Conservation (phyloP, 1,139 yeast genomes). For the Magnusiomyces fungicola region DNA sequence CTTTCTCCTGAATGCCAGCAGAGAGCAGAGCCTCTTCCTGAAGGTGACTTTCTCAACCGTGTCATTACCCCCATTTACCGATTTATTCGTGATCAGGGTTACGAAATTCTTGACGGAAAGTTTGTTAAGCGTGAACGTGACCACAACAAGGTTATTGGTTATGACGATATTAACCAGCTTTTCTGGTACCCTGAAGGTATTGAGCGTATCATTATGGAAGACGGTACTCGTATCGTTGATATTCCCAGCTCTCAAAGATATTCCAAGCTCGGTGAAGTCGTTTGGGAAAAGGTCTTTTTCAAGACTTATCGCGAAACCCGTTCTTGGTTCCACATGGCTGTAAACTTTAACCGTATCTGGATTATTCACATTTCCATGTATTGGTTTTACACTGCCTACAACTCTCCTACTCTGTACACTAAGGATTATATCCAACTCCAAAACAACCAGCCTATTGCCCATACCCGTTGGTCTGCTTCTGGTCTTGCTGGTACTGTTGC, state of each 20-base stretch:
- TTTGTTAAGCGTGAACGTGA: slow-evolving; percentile 96
- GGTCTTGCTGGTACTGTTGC: slow-evolving; percentile 94
- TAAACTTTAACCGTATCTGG: slow-evolving; percentile 98
- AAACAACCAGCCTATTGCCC: slow-evolving; percentile 78
- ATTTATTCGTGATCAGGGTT: slow-evolving; percentile 89
- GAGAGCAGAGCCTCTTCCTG: slow-evolving; percentile 68
- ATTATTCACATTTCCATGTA: slow-evolving; percentile 79
- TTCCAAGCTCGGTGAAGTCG: slow-evolving; percentile 83
- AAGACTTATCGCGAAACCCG: slow-evolving; percentile 95
- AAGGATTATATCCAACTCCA: slow-evolving; percentile 73
- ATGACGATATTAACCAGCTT: slow-evolving; percentile 96
- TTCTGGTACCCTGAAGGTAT: slow-evolving; percentile 99
- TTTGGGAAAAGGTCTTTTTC: slow-evolving; percentile 88
- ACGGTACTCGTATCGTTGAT: slow-evolving; percentile 86
- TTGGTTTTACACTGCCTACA: slow-evolving; percentile 94
- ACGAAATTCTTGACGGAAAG: slow-evolving; percentile 90
- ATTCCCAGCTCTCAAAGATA: slow-evolving; percentile 85
- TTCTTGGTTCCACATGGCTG: slow-evolving; percentile 94
- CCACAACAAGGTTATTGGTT: slow-evolving; percentile 90
- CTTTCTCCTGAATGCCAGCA: slow-evolving; percentile 86
- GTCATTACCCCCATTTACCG: slow-evolving; percentile 88
- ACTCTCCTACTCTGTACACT: slow-evolving; percentile 87
- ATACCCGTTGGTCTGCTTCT: slow-evolving; percentile 86
- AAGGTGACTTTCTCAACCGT: slow-evolving; percentile 91
- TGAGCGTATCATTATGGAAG: slow-evolving; percentile 82